Evolutionary conservation across 352 stramenopile genomes (phyloP).

Genomic region (Globisporangium carolinianum): DNA sequence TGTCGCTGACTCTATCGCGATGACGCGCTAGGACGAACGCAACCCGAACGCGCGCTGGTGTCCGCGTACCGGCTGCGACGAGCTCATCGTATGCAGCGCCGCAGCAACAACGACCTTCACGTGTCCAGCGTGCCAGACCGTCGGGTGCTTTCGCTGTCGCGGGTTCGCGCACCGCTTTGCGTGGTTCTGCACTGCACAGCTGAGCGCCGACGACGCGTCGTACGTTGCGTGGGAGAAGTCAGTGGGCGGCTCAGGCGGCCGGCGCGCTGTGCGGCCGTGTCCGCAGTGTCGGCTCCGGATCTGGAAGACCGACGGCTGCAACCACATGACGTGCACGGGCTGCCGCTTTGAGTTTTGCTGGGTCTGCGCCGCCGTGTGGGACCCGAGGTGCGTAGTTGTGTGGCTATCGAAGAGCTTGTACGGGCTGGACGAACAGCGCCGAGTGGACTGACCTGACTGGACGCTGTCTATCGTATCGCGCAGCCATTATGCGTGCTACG

Average conservation of each 20-base stretch:
- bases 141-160: conserved; percentile 60
- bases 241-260: conserved; percentile 22
- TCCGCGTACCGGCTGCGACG: conserved; percentile 42
- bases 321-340: conserved; percentile 68
- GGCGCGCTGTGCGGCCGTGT: conserved; percentile 44
- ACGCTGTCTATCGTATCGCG: too few species aligned
- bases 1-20: too few species aligned
- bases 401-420: too few species aligned
- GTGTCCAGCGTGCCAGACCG: conserved; percentile 43
- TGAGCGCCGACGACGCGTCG: conserved; percentile 33
- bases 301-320: conserved; percentile 71
- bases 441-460: too few species aligned
- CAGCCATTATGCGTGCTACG: conserved; percentile 68
- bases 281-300: conserved; percentile 62
- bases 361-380: conserved; percentile 52
- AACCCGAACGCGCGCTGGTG: conserved; percentile 71
- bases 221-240: conserved; percentile 55
- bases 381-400: conserved; percentile 15
- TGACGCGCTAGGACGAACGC: conserved; percentile 42
- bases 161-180: conserved; percentile 40
- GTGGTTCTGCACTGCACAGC: conserved; percentile 29
- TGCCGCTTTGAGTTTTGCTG: conserved; percentile 67
- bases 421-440: too few species aligned
- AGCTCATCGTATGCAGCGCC: conserved; percentile 56
- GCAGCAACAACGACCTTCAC: conserved; percentile 27